Base-by-base conservation (phyloP, 192 early-diverging fungal genomes). In the Coemansia sp. region DNA sequence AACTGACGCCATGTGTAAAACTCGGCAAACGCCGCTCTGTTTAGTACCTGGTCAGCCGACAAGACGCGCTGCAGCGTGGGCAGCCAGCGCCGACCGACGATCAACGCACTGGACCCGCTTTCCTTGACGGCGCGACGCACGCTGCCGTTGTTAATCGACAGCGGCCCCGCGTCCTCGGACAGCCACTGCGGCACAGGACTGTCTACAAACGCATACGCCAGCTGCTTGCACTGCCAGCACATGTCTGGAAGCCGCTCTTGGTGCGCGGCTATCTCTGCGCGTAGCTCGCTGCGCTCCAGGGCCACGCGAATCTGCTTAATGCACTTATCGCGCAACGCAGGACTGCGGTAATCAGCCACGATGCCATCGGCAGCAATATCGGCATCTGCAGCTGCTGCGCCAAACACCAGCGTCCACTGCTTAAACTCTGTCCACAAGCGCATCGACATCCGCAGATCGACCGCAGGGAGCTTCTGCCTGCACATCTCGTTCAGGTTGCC, bases 381-480 rank as follows among this genome's bases (percentile, higher is more conserved):
- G 56, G 20, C 19, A 7, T 53, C 27, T 7, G 5, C 24, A 29
- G 54, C 32, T n/a, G 29, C 11, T 18, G 18, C 6, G 19, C 45
- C 36, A 11, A 47, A 47, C 10, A 39, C 25, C 6, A 9, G 18
- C 11, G 55, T 25, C 74, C 74, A 76, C 27, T 50, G 24, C 51
- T 58, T 55, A 51, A 71, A 76, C 58, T 76, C 74, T 6, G 58
- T 46, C 64, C 68, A 67, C 35, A 64, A 9, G 2, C 68, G 68
- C 65, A 71, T 20, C 4, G 64, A 64, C n/a, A 64, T 6, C 8
- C 35, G 48, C 49, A 64, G 28, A 23, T n/a, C 32, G 20, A 72
- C 13, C 7, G 39, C 50, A 6, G 6, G 24, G 32, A 61, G 6
- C n/a, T 24, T 14, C 28, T 6, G 14, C 11, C 6, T 22, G 16